These are phyloP conservation scores for Colletotrichum melonis DNA, from an alignment of 2,329 filamentous ascomycete genomes.

Conservation along the genomic window DNA sequence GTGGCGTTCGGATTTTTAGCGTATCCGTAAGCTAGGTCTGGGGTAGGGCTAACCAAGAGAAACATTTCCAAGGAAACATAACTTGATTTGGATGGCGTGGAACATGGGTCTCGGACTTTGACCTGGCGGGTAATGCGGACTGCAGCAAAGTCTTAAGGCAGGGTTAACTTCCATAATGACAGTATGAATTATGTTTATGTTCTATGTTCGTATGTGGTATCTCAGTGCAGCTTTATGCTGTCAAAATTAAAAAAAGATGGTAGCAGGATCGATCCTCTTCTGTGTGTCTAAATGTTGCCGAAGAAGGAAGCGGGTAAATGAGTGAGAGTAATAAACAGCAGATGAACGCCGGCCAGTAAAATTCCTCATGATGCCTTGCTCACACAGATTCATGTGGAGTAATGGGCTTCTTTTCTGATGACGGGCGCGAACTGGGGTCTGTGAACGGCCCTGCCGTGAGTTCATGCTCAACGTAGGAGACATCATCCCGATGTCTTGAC, in stretches of 20 bases:
- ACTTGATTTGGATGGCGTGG: not conserved
- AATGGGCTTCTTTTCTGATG: conserved; percentile 10
- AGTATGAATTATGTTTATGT: not conserved
- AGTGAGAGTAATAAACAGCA: not conserved
- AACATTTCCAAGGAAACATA: not conserved
- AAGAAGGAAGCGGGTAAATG: not conserved
- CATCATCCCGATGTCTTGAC: conserved; percentile 23
- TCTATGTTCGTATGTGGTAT: not conserved
- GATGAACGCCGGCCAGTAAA: not conserved
- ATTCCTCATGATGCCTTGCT: not conserved
- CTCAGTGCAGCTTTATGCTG: not conserved
- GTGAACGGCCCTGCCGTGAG: not conserved
- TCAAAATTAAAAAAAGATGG: too few relatives aligned
- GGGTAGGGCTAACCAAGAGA: not conserved
- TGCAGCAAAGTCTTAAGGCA: not conserved
- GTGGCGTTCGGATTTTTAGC: not conserved
- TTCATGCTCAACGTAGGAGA: conserved; percentile 11
- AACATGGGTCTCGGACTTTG: not conserved
- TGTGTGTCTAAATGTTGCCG: not conserved
- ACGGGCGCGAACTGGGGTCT: conserved; percentile 1
- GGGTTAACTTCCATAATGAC: not conserved
- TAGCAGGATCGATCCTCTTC: not conserved
- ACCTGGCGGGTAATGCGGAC: not conserved
- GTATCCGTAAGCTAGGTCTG: not conserved
- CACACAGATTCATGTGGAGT: conserved; percentile 23